phyloP scores from a whole-genome alignment of 2,329 filamentous ascomycete species.

The Sporothrix pallida region DNA sequence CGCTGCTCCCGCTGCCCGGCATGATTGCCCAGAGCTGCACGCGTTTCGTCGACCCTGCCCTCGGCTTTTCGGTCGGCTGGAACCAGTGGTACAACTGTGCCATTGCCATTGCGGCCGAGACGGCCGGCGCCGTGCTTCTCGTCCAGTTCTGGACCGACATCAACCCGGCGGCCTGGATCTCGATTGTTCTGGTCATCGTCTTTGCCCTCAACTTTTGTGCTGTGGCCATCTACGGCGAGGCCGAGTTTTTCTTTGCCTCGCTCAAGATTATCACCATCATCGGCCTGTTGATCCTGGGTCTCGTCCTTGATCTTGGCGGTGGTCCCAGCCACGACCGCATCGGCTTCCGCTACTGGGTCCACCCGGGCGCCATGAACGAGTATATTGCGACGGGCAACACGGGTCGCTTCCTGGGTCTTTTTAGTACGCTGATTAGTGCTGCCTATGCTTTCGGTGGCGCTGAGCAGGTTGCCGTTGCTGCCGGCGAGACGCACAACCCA shows the following conservation, averaged over 20 bases:
- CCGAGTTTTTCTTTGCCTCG: slow-evolving; percentile 66
- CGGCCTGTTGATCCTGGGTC: slow-evolving; percentile 61
- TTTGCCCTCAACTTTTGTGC: slow-evolving; percentile 62
- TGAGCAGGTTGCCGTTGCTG: slow-evolving; percentile 66
- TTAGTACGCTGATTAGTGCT: slow-evolving; percentile 53
- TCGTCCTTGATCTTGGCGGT: slow-evolving; percentile 63
- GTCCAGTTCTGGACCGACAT: slow-evolving; percentile 31
- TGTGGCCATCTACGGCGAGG: slow-evolving; percentile 63
- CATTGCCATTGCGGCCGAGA: slow-evolving; percentile 28
- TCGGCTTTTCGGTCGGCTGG: slow-evolving; percentile 62
- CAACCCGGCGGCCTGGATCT: slow-evolving; percentile 61
- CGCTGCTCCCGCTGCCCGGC: slow-evolving; percentile 65
- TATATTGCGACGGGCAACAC: slow-evolving; percentile 48
- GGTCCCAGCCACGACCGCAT: slow-evolving; percentile 56
- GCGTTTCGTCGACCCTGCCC: slow-evolving; percentile 67
- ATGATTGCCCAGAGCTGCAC: slow-evolving; percentile 68
- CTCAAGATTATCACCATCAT: slow-evolving; percentile 66
- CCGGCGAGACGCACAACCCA: slow-evolving; percentile 67
- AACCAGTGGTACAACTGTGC: slow-evolving; percentile 37
- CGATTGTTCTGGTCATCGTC: slow-evolving; percentile 60
- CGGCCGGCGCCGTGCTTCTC: slow-evolving; percentile 26
- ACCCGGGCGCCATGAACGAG: slow-evolving; percentile 54
- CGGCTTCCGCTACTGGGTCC: slow-evolving; percentile 57
- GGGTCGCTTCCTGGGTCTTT: slow-evolving; percentile 52
- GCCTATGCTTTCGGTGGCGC: slow-evolving; percentile 67